Conservation (phyloP, 192 early-diverging fungal genomes). For the Gaertneriomyces sp. region DNA sequence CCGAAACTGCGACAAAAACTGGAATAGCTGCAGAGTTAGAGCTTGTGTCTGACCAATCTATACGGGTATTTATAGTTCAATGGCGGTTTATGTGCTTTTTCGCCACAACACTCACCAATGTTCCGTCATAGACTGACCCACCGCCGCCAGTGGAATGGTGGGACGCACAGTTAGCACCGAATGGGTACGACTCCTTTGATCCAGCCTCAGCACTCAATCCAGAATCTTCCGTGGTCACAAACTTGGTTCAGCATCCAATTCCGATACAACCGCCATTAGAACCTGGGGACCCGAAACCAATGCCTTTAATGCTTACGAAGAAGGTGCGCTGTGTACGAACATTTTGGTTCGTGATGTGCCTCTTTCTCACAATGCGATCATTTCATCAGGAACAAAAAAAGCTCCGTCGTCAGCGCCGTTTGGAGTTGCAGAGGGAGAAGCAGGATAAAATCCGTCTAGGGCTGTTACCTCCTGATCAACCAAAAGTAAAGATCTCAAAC, state of each 20-base stretch:
- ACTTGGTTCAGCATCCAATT: constrained; percentile 82
- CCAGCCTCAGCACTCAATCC: constrained; percentile 35
- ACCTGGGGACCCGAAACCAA: constrained; percentile 47
- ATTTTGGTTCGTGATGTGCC: constrained; percentile 5
- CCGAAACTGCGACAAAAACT: constrained; percentile 64
- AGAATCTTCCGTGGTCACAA: constrained; percentile 59
- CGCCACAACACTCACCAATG: not conserved
- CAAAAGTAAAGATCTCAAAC: constrained; percentile 88
- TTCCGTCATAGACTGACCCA: constrained; percentile 48
- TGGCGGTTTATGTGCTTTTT: constrained; percentile 14
- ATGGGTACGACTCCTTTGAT: constrained; percentile 67
- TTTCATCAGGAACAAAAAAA: constrained; percentile 80
- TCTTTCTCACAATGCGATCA: constrained; percentile 16
- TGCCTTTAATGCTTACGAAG: constrained; percentile 77
- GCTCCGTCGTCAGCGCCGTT: constrained; percentile 79
- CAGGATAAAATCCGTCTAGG: constrained; percentile 94
- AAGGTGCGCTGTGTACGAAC: constrained; percentile 40
- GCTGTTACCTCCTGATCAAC: constrained; percentile 84
- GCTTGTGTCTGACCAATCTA: constrained; percentile 62
- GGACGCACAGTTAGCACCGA: constrained; percentile 77
- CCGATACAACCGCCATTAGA: constrained; percentile 76
- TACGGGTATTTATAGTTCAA: constrained; percentile 48
- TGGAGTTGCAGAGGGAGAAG: constrained; percentile 84
- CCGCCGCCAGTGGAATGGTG: constrained; percentile 94
- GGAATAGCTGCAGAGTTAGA: constrained; percentile 75